Evolutionary conservation across 2,329 filamentous ascomycete genomes (phyloP), one percentile per base, ranked within the genome.

Genomic region (Ophidiomyces ophidiicola): DNA sequence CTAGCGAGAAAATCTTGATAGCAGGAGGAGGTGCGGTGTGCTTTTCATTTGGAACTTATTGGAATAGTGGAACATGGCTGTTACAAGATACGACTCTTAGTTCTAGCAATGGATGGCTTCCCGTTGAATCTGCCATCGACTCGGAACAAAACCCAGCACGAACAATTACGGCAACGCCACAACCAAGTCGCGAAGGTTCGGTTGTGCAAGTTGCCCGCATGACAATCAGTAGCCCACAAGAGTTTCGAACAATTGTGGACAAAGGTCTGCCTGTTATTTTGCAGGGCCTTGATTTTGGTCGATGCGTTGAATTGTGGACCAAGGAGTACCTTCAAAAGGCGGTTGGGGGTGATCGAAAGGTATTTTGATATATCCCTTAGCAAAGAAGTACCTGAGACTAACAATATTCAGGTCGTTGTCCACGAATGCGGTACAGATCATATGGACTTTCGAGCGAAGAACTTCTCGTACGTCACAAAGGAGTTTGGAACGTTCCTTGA

Each of bases 21-120:
- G 58, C 81, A 33, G 85, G 85, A 1, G 87, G 87, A 11, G 87
- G 85, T 25, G 84, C 82, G 11, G 83, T 85, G 0, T 93, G 85
- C 56, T 93, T 93, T 63, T 86, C 83, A 0, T 93, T 93, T 70
- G 86, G 86, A 1, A 82, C 82, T 5, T 86, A 75, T 52, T 92
- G 83, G 82, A 87, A 86, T 36, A 67, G 69, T 21, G 74, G 74
- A 1, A 64, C 69, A 8, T 79, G 63, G 62, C 55, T 60, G 2
- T 50, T 76, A 47, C 57, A 57, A 53, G 55, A 49, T 19, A 42
- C 42, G 19, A 37, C 52, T 23, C 46, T 49, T 12, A 40, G 37
- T 3, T 26, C 41, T n/a, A 42, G 44, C 29, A 59, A 58, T 43
- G 42, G 48, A 24, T 65, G 62, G 62, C 37, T 44, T 1, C 36